Evolutionary conservation across 1,284 basidiomycete genomes (phyloP), one percentile per base, ranked within the genome.

Genomic region (Jaminaea rosea): DNA sequence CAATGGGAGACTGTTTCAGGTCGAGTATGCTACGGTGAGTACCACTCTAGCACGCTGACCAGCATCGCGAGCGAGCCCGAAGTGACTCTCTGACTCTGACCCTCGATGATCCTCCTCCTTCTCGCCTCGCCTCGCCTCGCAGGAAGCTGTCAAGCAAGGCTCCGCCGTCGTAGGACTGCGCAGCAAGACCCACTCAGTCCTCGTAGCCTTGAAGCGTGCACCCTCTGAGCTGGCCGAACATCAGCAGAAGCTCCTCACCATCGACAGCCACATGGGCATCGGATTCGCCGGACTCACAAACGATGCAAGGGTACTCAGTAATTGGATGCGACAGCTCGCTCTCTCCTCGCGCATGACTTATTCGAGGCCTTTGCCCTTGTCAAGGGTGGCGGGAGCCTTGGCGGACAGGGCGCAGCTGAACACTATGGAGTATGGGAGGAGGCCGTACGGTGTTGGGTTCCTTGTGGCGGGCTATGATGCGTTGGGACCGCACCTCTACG

Each of bases 21-120:
- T 99, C 70, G 94, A 98, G 78, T 99, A 98, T 82, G 92, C 94
- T n/a, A n/a, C n/a, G n/a, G n/a, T n/a, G n/a, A n/a, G n/a, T n/a
- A n/a, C n/a, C n/a, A n/a, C n/a, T n/a, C n/a, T n/a, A n/a, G n/a
- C n/a, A n/a, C n/a, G n/a, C n/a, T n/a, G n/a, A n/a, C n/a, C n/a
- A n/a, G n/a, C n/a, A n/a, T n/a, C n/a, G n/a, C n/a, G n/a, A n/a
- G n/a, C n/a, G n/a, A n/a, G n/a, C n/a, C n/a, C n/a, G n/a, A n/a
- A n/a, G n/a, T n/a, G n/a, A n/a, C n/a, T n/a, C n/a, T n/a, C n/a
- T n/a, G n/a, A n/a, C n/a, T n/a, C n/a, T n/a, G n/a, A n/a, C n/a
- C n/a, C n/a, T n/a, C n/a, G n/a, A n/a, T n/a, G n/a, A n/a, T n/a
- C n/a, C n/a, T n/a, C n/a, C n/a, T n/a, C n/a, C n/a, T n/a, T n/a